A percentile compares a stretch with the other conserved stretches of the same genome.
These are phyloP conservation scores for Phytophthora vignae DNA, from an alignment of 352 stramenopile species.

Conservation along the genomic window DNA sequence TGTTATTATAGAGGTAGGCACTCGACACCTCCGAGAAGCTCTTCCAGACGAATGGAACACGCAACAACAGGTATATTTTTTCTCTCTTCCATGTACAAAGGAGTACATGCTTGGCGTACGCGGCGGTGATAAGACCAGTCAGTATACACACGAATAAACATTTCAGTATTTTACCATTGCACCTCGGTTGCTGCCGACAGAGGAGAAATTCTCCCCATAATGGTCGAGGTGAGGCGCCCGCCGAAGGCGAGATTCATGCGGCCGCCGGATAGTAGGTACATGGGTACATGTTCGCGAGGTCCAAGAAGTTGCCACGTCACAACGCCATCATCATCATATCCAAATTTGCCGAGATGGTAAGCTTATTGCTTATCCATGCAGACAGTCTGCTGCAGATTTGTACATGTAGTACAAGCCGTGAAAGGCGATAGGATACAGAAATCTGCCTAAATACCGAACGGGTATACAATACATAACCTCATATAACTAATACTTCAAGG, in stretches of 20 bases:
- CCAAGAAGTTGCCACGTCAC: background rate
- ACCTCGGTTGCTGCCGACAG: background rate
- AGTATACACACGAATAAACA: constrained; percentile 15
- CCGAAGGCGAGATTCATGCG: background rate
- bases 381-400: background rate
- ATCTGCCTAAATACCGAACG: too few species aligned
- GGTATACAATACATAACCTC: too few species aligned
- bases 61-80: constrained; percentile 22
- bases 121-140: constrained; percentile 17
- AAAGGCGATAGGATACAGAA: background rate
- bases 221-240: too few species aligned
- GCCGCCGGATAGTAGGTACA: background rate
- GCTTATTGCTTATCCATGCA: background rate
- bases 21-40: constrained; percentile 19
- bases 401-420: background rate
- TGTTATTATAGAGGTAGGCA: constrained; percentile 39
- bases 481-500: too few species aligned
- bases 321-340: background rate
- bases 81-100: constrained; percentile 36
- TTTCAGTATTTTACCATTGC: constrained; percentile 26
- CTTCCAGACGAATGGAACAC: constrained; percentile 35
- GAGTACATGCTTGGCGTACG: constrained; percentile 32
- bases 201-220: too few species aligned
- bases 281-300: too few species aligned
- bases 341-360: background rate